Evolutionary conservation across 805 yeast species (phyloP).

Genomic region (Wilhelminamyces savonicus): DNA sequence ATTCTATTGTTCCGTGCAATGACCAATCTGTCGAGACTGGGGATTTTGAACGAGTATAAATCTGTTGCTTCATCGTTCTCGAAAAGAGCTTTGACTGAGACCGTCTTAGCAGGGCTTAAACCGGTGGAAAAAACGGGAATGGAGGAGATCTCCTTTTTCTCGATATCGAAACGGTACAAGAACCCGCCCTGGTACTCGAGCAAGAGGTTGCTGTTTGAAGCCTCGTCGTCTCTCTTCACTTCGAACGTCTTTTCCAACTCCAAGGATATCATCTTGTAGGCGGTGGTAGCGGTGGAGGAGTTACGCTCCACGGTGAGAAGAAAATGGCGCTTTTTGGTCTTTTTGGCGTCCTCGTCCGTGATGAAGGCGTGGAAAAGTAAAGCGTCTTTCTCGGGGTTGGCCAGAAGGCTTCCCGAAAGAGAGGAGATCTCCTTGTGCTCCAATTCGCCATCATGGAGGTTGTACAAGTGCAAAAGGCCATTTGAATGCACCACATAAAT

Average conservation of each 20-base stretch:
- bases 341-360: too few relatives aligned
- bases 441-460: background rate
- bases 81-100: conserved; percentile 14
- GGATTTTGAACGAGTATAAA: conserved; percentile 27
- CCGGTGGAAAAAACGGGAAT: conserved; percentile 16
- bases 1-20: conserved; percentile 34
- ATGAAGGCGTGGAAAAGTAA: too few relatives aligned
- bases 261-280: conserved; percentile 21
- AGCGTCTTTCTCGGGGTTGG: too few relatives aligned
- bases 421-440: background rate
- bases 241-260: conserved; percentile 15
- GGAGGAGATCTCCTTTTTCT: conserved; percentile 11
- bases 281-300: too few relatives aligned
- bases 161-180: conserved; percentile 17
- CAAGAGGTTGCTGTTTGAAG: conserved; percentile 2
- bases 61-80: conserved; percentile 2
- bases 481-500: background rate
- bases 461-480: background rate
- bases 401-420: too few relatives aligned
- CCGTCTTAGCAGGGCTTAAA: conserved; percentile 13
- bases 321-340: too few relatives aligned
- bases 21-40: conserved; percentile 42
- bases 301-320: too few relatives aligned
- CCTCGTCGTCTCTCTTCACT: conserved; percentile 8
- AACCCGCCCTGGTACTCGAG: conserved; percentile 20